Conservation (phyloP, 768 basidiomycete species). For the Coprinopsis cinerea region DNA sequence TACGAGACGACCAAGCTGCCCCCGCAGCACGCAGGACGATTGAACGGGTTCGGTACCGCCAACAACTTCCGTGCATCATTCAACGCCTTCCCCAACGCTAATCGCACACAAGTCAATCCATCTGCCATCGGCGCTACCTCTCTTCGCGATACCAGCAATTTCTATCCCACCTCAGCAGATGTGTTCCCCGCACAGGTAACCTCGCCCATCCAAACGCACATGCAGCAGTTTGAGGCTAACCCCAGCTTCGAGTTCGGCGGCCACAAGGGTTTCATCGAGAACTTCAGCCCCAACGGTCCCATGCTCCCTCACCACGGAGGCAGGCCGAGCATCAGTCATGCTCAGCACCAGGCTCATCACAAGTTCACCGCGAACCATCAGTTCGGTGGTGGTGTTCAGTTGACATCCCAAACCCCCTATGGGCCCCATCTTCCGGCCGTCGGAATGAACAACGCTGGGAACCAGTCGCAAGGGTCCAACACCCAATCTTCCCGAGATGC, state of each 20-base stretch:
- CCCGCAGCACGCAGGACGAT: conserved; percentile 25
- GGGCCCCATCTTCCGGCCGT: conserved; percentile 58
- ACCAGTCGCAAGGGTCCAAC: conserved; percentile 13
- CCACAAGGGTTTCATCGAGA: conserved; percentile 27
- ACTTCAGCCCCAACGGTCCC: conserved; percentile 20
- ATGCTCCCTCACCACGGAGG: conserved; percentile 17
- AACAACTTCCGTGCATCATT: conserved; percentile 29
- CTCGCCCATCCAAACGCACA: conserved; percentile 34
- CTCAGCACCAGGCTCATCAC: conserved; percentile 25
- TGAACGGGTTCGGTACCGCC: conserved; percentile 26
- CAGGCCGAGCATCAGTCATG: conserved; percentile 20
- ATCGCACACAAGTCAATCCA: conserved; percentile 32
- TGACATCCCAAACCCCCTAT: conserved; percentile 73
- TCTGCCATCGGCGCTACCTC: conserved; percentile 26
- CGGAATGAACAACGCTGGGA: conserved; percentile 17
- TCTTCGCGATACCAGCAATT: conserved; percentile 29
- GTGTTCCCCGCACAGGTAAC: conserved; percentile 31
- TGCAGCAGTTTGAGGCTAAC: conserved; percentile 32
- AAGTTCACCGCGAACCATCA: conserved; percentile 18
- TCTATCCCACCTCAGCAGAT: conserved; percentile 28
- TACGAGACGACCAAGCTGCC: conserved; percentile 32
- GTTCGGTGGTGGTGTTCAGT: conserved; percentile 33
- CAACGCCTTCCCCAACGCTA: conserved; percentile 36
- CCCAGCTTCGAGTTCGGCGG: conserved; percentile 29
- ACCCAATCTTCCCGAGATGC: conserved; percentile 22